A percentile compares a stretch with the other conserved stretches of the same genome.
These are phyloP conservation scores for Xylaria palmicola DNA, from an alignment of 495 filamentous ascomycete species.

Conservation along the genomic window DNA sequence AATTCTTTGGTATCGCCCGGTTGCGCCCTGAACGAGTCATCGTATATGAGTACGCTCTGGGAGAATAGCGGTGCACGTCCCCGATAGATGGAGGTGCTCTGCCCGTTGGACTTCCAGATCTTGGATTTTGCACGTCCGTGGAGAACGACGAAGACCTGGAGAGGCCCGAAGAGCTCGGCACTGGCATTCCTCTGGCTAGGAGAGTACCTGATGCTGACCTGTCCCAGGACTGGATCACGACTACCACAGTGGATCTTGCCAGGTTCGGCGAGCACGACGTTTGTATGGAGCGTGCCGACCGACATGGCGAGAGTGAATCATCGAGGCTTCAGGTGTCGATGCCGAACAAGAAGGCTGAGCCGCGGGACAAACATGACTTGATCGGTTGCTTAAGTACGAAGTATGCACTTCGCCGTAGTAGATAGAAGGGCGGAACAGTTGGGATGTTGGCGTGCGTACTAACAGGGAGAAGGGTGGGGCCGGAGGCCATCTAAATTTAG, in stretches of 20 bases:
- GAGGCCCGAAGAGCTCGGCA: slow-evolving; percentile 12
- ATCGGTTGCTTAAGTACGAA: too few relatives aligned
- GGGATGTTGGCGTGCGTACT: too few relatives aligned
- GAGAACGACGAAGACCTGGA: slow-evolving; percentile 1
- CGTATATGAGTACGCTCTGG: not conserved
- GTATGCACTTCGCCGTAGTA: too few relatives aligned
- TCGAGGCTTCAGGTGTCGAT: too few relatives aligned
- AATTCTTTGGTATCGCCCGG: not conserved
- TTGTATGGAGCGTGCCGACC: slow-evolving; percentile 5
- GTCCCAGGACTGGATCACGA: slow-evolving; percentile 3
- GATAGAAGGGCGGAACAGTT: too few relatives aligned
- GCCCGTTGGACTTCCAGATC: slow-evolving; percentile 5
- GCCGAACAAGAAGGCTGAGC: too few relatives aligned
- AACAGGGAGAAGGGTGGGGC: too few relatives aligned
- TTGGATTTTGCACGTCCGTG: slow-evolving; percentile 16
- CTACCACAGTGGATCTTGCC: slow-evolving; percentile 4
- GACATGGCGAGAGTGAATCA: not conserved
- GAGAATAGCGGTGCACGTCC: slow-evolving; percentile 7
- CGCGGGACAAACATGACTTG: too few relatives aligned
- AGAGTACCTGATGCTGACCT: slow-evolving; percentile 1
- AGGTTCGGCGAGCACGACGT: slow-evolving; percentile 6
- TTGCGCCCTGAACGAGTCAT: slow-evolving; percentile 10
- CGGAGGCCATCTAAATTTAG: too few relatives aligned
- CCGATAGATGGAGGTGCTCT: slow-evolving; percentile 5
- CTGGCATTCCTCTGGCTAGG: not conserved